Base-by-base conservation (phyloP, 495 filamentous ascomycete genomes). In the Talaromyces proteolyticus region DNA sequence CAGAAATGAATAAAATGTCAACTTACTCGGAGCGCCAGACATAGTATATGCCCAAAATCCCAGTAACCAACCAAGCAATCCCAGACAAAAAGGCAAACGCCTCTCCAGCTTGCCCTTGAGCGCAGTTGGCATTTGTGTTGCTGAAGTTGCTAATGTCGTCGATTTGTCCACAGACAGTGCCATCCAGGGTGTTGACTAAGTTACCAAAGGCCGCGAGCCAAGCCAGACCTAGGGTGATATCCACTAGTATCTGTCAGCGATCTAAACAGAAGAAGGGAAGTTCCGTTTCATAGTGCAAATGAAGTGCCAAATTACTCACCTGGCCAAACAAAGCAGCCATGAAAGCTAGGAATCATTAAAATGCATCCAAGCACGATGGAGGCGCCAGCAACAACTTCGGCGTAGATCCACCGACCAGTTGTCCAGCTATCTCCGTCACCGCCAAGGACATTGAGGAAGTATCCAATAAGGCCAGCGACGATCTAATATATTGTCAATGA, bases 201-300 rank as follows among this genome's bases (percentile, higher is more conserved):
- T 84, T 66, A 50, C 81, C 82, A 51, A 85, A 85, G 18, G 75
- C 76, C 10, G 78, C 77, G 52, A 83, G 84, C 82, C 82, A 86
- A 43, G 73, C 69, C 19, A 83, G 56, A 21, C 74, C 77, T 41
- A 86, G 71, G 48, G 83, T 26, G 42, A 85, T 36, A 52, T 86
- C 82, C 53, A 77, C 68, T 72, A 36, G 18, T 4, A 3, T 10
- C 14, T 19, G 38, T 52, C 40, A 53, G 49, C 39, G n/a, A 14
- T 17, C 2, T 20, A 17, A 14, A 2, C 18, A 10, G 1, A 20
- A 10, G 14, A 41, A 2, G 1, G 5, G 38, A 41, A 21, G 2
- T 17, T 10, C 18, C 25, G 14, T 19, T 2, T 21, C n/a, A 16
- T 45, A 14, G 43, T 18, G 19, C 25, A 4, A 2, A 18, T 2